Percentiles rank a stretch among this genome's conserved stretches.
These are phyloP conservation scores for Plantago lanceolata DNA, from an alignment of 305 asterid species.

Conservation along the genomic window DNA sequence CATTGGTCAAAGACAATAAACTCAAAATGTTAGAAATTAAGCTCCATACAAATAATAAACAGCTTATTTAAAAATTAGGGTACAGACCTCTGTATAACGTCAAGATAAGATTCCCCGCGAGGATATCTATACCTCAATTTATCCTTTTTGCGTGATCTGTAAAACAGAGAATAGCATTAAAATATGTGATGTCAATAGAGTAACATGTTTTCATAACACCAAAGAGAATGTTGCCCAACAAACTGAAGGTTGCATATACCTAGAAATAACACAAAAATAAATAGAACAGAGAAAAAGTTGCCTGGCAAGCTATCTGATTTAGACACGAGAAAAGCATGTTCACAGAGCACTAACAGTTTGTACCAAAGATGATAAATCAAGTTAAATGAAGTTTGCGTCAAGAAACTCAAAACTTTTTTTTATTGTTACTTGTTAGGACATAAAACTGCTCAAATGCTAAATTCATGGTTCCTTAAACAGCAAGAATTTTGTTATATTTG, in stretches of 20 bases:
- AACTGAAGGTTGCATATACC: background rate
- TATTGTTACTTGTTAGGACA: background rate
- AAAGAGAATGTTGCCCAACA: background rate
- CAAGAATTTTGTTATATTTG: background rate
- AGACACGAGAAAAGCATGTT: background rate
- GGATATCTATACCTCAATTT: slow-evolving; percentile 96
- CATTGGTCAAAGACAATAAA: slow-evolving; percentile 22
- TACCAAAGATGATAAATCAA: background rate
- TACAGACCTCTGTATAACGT: slow-evolving; percentile 91
- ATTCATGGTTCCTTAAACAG: background rate
- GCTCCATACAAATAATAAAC: slow-evolving; percentile 16
- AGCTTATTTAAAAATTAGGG: slow-evolving; percentile 18
- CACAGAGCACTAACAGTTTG: background rate
- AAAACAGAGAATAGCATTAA: slow-evolving; percentile 15
- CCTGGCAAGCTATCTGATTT: background rate
- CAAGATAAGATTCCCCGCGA: slow-evolving; percentile 97
- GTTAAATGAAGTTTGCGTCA: too few relatives aligned
- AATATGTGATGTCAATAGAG: slow-evolving; percentile 2
- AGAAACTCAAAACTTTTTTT: too few relatives aligned
- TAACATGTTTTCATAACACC: background rate
- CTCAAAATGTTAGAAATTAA: slow-evolving; percentile 19
- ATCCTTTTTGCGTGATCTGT: slow-evolving; percentile 91
- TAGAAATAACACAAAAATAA: background rate
- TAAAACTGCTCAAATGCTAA: background rate
- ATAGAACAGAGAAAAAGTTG: too few relatives aligned